Evolutionary conservation across 2,329 filamentous ascomycete genomes (phyloP).

Genomic region (Aureobasidium uvarum): DNA sequence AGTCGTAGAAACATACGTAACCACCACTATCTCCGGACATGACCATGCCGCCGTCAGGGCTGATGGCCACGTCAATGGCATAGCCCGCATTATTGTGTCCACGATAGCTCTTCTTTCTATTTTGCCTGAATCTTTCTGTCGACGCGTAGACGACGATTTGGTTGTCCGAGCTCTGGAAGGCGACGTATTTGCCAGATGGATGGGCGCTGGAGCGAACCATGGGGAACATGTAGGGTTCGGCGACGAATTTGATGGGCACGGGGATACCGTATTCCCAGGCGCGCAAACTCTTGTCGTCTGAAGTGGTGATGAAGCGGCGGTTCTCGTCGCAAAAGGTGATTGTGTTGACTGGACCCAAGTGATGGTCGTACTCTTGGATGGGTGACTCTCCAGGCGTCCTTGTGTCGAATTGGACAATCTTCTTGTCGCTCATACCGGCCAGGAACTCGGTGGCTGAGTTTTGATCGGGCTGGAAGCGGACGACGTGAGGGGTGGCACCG

Average conservation of each 20-base stretch:
- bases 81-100: constrained; percentile 96
- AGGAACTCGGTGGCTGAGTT: constrained; percentile 85
- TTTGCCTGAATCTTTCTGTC: constrained; percentile 94
- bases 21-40: constrained; percentile 83
- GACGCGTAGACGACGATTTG: constrained; percentile 95
- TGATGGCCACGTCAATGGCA: constrained; percentile 83
- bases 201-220: constrained; percentile 84
- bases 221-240: constrained; percentile 79
- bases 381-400: constrained; percentile 63
- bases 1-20: constrained; percentile 96
- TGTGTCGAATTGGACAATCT: constrained; percentile 95
- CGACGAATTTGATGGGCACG: constrained; percentile 97
- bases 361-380: constrained; percentile 97
- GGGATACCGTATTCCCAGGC: constrained; percentile 99
- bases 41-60: constrained; percentile 88
- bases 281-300: constrained; percentile 91
- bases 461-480: constrained; percentile 83
- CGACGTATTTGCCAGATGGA: constrained; percentile 88
- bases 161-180: constrained; percentile 92
- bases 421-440: constrained; percentile 97
- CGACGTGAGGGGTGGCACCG: constrained; percentile 90
- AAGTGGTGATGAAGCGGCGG: constrained; percentile 95
- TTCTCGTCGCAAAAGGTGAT: constrained; percentile 95
- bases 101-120: constrained; percentile 93
- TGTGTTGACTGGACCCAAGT: constrained; percentile 96